Evolutionary conservation across 78 protist genomes (phyloP), one percentile per base, ranked within the genome.

Genomic region (Chrysochromulina tobinii): DNA sequence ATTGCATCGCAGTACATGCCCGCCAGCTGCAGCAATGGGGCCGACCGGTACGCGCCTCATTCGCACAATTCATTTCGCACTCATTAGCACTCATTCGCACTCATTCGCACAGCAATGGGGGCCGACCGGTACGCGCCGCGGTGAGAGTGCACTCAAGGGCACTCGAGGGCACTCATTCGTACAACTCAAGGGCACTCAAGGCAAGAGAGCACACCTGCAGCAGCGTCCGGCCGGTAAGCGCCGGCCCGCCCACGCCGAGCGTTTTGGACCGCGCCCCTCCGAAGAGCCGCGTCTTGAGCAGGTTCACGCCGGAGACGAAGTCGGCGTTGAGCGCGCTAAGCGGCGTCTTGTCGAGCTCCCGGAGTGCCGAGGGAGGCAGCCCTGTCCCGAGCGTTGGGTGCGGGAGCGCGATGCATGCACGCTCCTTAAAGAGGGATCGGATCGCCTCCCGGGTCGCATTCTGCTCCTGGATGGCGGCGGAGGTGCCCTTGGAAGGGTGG

Each of bases 1-100:
- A 89, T 89, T 20, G 92, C 68, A 50, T 27, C 27, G 9, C 27
- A 72, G 92, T 89, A 89, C 64, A 12, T 14, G 64, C 64, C 64
- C 64, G 64, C 64, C 48, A 67, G 73, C 73, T 67, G 48, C 48
- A 23, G 23, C 38, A 38, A 38, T 38, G 38, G 38, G 38, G 38
- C 38, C 38, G 38, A 38, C 38, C 38, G 38, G 38, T 38, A 38
- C 38, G 38, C 38, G 38, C 38, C 38, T 38, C 38, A 38, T 38
- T 38, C 38, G 38, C 38, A 38, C 38, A 38, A 38, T 0, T 38
- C 38, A 38, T 38, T 38, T 38, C 38, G 38, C 38, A 38, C 38
- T 38, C 38, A 38, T 38, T 38, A 38, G 38, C 38, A 38, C 38
- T 38, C 38, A 38, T 38, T 38, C 38, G 38, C 38, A 38, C 38